A percentile compares a stretch with the other conserved stretches of the same genome.
These are phyloP conservation scores for Sergeia podlipaevii DNA, from an alignment of 208 protist genomes.

Conservation along the genomic window DNA sequence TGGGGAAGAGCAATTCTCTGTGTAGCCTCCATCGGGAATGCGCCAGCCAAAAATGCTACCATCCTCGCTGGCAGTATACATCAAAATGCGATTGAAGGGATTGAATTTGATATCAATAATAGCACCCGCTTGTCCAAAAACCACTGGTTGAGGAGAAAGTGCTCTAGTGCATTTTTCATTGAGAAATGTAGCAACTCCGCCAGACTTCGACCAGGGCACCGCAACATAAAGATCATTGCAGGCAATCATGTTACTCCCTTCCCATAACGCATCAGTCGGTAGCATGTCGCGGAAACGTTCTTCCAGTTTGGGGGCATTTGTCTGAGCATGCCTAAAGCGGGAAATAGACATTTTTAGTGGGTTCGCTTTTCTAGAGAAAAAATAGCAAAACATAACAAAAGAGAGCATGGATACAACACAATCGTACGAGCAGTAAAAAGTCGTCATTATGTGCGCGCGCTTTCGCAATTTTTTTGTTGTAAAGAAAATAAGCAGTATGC, in stretches of 20 bases:
- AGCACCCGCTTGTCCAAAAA: slow-evolving; percentile 56
- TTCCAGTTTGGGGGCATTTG: slow-evolving; percentile 29
- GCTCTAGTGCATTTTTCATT: slow-evolving; percentile 38
- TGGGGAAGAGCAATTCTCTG: slow-evolving; percentile 22
- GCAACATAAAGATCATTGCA: slow-evolving; percentile 67
- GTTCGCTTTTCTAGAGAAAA: background rate
- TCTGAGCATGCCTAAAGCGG: slow-evolving; percentile 57
- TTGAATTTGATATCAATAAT: slow-evolving; percentile 77
- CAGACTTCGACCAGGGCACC: slow-evolving; percentile 44
- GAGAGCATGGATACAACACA: too few species aligned
- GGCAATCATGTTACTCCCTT: slow-evolving; percentile 62
- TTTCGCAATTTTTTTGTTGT: background rate
- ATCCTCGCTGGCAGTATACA: slow-evolving; percentile 80
- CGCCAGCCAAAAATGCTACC: slow-evolving; percentile 62
- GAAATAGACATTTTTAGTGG: slow-evolving; percentile 49
- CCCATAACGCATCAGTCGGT: slow-evolving; percentile 49
- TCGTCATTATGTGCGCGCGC: too few species aligned
- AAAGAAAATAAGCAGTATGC: background rate
- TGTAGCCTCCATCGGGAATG: slow-evolving; percentile 58
- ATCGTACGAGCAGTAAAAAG: too few species aligned
- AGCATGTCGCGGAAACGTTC: slow-evolving; percentile 22
- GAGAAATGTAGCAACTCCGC: slow-evolving; percentile 41
- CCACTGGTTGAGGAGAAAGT: slow-evolving; percentile 28
- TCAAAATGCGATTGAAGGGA: slow-evolving; percentile 58
- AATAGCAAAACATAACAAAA: background rate